Evolutionary conservation across 345 rosid species (phyloP).

Genomic region (Eutrema heterophyllum): DNA sequence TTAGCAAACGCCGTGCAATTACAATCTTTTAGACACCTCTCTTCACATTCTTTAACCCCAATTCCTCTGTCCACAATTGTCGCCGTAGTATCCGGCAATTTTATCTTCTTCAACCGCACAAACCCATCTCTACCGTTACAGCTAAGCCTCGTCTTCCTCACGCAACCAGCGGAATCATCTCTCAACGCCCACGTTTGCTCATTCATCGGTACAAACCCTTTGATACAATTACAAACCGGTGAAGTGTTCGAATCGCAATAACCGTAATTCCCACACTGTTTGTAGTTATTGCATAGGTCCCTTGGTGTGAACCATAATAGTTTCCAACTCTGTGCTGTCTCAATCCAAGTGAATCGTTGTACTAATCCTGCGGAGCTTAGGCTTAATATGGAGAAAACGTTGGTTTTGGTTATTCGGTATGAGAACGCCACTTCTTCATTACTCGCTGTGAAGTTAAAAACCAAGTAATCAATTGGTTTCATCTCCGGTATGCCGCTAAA

Average conservation of each 20-base stretch:
- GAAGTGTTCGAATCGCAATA: background rate
- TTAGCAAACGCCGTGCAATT: background rate
- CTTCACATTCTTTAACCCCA: background rate
- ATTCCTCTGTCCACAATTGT: too few relatives aligned
- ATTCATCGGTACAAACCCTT: background rate
- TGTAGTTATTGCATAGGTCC: background rate
- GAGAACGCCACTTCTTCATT: slow-evolving; percentile 39
- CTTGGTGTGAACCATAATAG: background rate
- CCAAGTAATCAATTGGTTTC: too few relatives aligned
- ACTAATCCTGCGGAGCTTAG: background rate
- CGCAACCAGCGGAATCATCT: background rate
- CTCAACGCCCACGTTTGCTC: background rate
- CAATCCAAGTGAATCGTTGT: background rate
- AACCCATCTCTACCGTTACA: background rate
- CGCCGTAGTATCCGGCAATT: background rate
- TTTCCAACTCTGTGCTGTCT: background rate
- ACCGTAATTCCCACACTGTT: background rate
- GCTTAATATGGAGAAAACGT: background rate
- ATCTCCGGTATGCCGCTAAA: too few relatives aligned
- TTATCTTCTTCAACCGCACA: background rate
- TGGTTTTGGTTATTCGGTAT: slow-evolving; percentile 3
- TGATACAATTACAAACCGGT: background rate
- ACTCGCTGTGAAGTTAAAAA: background rate
- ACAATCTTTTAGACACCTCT: background rate
- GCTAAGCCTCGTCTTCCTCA: background rate